Conservation (phyloP, 1,139 yeast genomes). For the Debaryomyces coudertii region DNA sequence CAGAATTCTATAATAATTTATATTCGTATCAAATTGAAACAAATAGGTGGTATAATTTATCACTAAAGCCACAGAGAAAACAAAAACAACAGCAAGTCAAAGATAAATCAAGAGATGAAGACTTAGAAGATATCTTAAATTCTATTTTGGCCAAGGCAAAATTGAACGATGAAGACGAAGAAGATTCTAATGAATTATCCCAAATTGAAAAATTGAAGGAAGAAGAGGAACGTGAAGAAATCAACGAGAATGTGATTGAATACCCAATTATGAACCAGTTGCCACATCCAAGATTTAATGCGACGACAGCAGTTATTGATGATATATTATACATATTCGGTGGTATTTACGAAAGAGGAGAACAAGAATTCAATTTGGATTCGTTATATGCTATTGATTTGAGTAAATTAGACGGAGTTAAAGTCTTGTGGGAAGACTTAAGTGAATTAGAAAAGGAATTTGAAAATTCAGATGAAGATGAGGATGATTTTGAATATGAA, state of each 20-base stretch:
- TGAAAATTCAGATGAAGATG: conserved; percentile 42
- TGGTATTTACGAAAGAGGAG: conserved; percentile 89
- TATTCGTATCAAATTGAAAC: conserved; percentile 83
- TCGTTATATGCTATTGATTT: conserved; percentile 85
- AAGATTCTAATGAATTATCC: conserved; percentile 40
- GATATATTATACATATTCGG: conserved; percentile 87
- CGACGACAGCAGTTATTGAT: conserved; percentile 82
- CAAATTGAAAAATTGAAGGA: conserved; percentile 44
- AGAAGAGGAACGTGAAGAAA: conserved; percentile 42
- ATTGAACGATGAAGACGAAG: conserved; percentile 61
- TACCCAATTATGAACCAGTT: conserved; percentile 62
- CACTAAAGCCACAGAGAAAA: conserved; percentile 65
- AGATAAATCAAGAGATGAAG: conserved; percentile 70
- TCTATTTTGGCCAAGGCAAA: conserved; percentile 73
- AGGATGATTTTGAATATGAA: conserved; percentile 38
- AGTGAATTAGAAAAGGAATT: conserved; percentile 35
- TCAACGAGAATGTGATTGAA: conserved; percentile 38
- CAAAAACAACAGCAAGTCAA: conserved; percentile 45
- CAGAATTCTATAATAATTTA: conserved; percentile 79
- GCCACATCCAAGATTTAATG: conserved; percentile 90
- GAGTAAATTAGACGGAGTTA: conserved; percentile 85
- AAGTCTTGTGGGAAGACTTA: conserved; percentile 87
- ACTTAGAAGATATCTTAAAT: conserved; percentile 78
- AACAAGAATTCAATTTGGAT: conserved; percentile 80
- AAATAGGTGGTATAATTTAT: conserved; percentile 84